Conservation (phyloP, 2,329 filamentous ascomycete genomes). For the Capronia coronata region DNA sequence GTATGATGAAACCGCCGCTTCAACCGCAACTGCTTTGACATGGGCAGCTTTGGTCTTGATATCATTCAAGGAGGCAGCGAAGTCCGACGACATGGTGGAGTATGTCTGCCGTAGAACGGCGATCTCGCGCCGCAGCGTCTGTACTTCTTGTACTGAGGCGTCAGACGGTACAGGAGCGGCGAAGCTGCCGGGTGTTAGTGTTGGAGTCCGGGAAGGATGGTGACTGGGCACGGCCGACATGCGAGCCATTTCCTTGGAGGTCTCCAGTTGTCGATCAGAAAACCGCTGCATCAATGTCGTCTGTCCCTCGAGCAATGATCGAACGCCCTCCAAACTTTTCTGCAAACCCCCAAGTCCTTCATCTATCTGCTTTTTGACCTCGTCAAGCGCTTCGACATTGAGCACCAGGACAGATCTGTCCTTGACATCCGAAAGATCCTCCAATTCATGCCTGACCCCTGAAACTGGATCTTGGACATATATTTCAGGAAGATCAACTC, state of each 20-base stretch:
- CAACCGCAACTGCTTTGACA: constrained; percentile 69
- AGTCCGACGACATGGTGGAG: constrained; percentile 79
- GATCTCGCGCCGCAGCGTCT: constrained; percentile 76
- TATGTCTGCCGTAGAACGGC: constrained; percentile 91
- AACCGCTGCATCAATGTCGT: constrained; percentile 74
- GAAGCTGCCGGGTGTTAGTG: constrained; percentile 32
- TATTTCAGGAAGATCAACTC: constrained; percentile 87
- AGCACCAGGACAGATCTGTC: constrained; percentile 91
- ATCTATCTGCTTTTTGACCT: constrained; percentile 94
- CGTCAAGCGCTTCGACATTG: constrained; percentile 87
- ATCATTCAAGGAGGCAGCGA: constrained; percentile 77
- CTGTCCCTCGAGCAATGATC: constrained; percentile 76
- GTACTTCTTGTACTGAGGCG: constrained; percentile 68
- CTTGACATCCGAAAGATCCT: constrained; percentile 88
- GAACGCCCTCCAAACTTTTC: constrained; percentile 77
- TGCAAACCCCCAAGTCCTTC: constrained; percentile 78
- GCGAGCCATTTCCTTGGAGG: constrained; percentile 76
- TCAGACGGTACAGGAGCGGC: constrained; percentile 28
- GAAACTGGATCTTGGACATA: constrained; percentile 96
- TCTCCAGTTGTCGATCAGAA: constrained; percentile 82
- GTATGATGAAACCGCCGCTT: constrained; percentile 62
- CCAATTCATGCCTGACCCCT: constrained; percentile 91
- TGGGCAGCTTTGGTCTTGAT: constrained; percentile 74
- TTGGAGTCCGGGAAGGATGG: constrained; percentile 30
- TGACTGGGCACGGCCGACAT: constrained; percentile 48